A percentile compares a stretch with the other conserved stretches of the same genome.
These are phyloP conservation scores for Phytophthora palmivora DNA, from an alignment of 352 stramenopile species.

Conservation along the genomic window DNA sequence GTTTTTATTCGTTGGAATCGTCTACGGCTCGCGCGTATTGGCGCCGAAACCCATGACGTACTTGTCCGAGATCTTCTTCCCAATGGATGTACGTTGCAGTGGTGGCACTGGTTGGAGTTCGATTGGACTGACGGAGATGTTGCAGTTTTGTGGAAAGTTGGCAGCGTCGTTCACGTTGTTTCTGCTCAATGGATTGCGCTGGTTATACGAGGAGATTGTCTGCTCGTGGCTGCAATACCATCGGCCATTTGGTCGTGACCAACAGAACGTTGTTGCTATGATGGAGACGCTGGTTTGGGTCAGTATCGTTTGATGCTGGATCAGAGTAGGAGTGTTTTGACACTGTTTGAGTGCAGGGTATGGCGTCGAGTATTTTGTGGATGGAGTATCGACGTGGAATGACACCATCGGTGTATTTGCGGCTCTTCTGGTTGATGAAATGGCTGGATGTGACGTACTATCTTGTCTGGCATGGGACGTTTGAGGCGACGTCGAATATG, in stretches of 20 bases:
- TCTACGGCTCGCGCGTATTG: slow-evolving; percentile 63
- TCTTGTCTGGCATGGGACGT: slow-evolving; percentile 49
- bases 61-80: slow-evolving; percentile 79
- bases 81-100: slow-evolving; percentile 51
- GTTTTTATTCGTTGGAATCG: slow-evolving; percentile 61
- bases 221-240: slow-evolving; percentile 48
- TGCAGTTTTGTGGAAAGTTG: slow-evolving; percentile 72
- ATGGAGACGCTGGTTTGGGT: slow-evolving; percentile 74
- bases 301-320: background rate
- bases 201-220: slow-evolving; percentile 55
- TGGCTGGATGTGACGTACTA: slow-evolving; percentile 59
- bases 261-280: slow-evolving; percentile 50
- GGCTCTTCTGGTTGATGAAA: slow-evolving; percentile 67
- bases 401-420: slow-evolving; percentile 61
- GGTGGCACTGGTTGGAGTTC: background rate
- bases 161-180: slow-evolving; percentile 56
- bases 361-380: slow-evolving; percentile 63
- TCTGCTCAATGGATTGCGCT: slow-evolving; percentile 53
- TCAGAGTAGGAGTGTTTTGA: background rate
- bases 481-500: slow-evolving; percentile 1
- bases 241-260: slow-evolving; percentile 32
- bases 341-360: slow-evolving; percentile 36
- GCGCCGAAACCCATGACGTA: slow-evolving; percentile 73
- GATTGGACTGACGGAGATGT: slow-evolving; percentile 3
- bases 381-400: slow-evolving; percentile 78